Evolutionary conservation across 2,329 filamentous ascomycete genomes (phyloP).

Genomic region (Botrytis hyacinthi): DNA sequence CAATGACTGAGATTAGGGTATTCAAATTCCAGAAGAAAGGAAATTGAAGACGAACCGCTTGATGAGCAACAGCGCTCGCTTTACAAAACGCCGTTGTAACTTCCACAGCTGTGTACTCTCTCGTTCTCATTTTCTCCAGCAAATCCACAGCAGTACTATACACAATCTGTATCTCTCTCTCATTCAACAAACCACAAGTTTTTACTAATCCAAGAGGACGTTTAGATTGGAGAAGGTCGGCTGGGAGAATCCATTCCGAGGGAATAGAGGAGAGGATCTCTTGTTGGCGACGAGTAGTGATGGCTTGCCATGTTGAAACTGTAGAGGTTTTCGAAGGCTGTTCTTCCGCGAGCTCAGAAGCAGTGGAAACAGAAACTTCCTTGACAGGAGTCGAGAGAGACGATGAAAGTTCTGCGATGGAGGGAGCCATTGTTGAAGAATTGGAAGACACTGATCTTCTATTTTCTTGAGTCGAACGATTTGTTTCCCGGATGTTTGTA

Average conservation of each 20-base stretch:
- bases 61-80: constrained; percentile 53
- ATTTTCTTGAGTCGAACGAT: too few relatives aligned
- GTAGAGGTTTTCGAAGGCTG: neutral
- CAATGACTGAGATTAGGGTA: neutral
- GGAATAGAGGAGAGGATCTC: constrained; percentile 2
- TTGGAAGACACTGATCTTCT: constrained; percentile 2
- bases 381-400: neutral
- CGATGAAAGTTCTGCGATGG: neutral
- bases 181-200: neutral
- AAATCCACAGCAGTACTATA: constrained; percentile 29
- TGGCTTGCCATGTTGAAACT: neutral
- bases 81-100: constrained; percentile 55
- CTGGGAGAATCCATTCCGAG: neutral
- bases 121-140: constrained; percentile 38
- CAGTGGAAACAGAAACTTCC: neutral
- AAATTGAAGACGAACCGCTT: constrained; percentile 43
- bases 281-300: neutral
- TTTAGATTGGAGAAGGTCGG: neutral
- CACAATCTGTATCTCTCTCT: constrained; percentile 31
- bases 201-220: neutral
- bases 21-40: too few relatives aligned
- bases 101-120: constrained; percentile 44
- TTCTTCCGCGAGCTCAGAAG: neutral
- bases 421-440: neutral
- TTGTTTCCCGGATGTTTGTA: neutral